A percentile compares a stretch with the other conserved stretches of the same genome.
Conservation (phyloP, 176 grass and related monocot genomes). For the Pharus latifolius region DNA sequence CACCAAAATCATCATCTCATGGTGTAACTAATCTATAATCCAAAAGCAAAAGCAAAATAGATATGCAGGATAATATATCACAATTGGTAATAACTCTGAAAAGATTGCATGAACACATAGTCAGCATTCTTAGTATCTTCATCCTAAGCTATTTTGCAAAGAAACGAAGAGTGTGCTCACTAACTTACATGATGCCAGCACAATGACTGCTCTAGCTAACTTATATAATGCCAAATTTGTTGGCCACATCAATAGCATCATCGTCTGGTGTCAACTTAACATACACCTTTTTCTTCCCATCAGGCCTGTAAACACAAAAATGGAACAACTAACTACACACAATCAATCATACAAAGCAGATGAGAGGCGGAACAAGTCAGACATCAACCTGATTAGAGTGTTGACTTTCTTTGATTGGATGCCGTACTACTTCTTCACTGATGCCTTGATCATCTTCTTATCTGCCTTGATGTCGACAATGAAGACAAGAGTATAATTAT, state of each 20-base stretch:
- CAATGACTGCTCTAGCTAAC: too few relatives aligned
- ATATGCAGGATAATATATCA: too few relatives aligned
- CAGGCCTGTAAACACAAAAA: conserved; percentile 33
- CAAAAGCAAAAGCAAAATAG: too few relatives aligned
- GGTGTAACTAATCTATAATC: too few relatives aligned
- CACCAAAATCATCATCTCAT: too few relatives aligned
- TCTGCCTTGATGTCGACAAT: conserved; percentile 67
- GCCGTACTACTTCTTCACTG: conserved; percentile 75
- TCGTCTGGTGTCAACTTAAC: conserved; percentile 68
- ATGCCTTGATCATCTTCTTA: conserved; percentile 84
- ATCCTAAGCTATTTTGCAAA: too few relatives aligned
- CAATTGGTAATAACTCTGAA: too few relatives aligned
- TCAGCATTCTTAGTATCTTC: too few relatives aligned
- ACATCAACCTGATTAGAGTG: conserved; percentile 55
- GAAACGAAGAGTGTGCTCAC: too few relatives aligned
- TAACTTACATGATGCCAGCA: too few relatives aligned
- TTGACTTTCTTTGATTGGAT: conserved; percentile 80
- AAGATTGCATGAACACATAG: too few relatives aligned
- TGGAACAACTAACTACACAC: background rate
- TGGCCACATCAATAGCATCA: conserved; percentile 68
- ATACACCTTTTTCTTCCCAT: conserved; percentile 75
- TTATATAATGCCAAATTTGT: conserved; percentile 79
- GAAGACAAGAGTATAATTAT: conserved; percentile 74
- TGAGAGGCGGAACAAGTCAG: background rate
- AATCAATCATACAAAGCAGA: too few relatives aligned